Conservation (phyloP, 768 basidiomycete genomes). For the Roridomyces roridus region DNA sequence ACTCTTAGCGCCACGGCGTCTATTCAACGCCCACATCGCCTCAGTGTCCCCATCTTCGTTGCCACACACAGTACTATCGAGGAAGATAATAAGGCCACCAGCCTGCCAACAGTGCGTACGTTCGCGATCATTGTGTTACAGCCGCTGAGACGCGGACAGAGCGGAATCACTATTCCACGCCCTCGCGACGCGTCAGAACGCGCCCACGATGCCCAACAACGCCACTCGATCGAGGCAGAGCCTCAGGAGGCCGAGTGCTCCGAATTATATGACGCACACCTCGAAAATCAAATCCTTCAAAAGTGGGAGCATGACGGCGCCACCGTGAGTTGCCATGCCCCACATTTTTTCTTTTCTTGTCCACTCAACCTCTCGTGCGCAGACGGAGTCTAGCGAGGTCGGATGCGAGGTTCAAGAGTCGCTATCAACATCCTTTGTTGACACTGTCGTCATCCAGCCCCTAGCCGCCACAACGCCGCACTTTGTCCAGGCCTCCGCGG, state of each 20-base stretch:
- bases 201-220: constrained; percentile 3
- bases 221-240: neutral
- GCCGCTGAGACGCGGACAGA: neutral
- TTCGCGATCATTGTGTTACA: neutral
- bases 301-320: neutral
- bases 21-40: neutral
- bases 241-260: too few species aligned
- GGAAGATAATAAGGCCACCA: neutral
- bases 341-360: neutral
- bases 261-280: constrained; percentile 5
- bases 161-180: neutral
- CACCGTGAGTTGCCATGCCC: neutral
- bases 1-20: constrained; percentile 9
- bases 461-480: constrained; percentile 41
- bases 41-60: constrained; percentile 7
- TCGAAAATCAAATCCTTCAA: constrained; percentile 11
- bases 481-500: constrained; percentile 59
- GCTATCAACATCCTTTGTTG: neutral
- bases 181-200: neutral
- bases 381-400: constrained; percentile 1
- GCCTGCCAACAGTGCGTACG: neutral
- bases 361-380: neutral
- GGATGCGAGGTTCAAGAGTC: neutral
- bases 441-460: constrained; percentile 11
- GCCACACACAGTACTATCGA: constrained; percentile 9